Evolutionary conservation across 306 rosid species (phyloP).

Genomic region (Fragaria iinumae): DNA sequence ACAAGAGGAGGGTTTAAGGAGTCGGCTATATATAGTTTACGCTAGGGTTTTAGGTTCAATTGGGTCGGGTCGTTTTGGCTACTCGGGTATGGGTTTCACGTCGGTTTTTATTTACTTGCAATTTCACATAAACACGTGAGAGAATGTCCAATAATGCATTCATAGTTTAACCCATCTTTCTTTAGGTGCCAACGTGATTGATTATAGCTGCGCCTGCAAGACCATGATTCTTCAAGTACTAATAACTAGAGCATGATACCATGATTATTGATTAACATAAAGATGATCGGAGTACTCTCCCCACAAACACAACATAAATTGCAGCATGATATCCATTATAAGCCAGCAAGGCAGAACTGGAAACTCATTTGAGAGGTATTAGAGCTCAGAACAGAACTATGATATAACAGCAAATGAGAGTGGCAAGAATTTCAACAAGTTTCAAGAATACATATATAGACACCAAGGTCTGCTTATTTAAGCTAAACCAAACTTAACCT

Average conservation of each 20-base stretch:
- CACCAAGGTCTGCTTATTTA: conserved; percentile 11
- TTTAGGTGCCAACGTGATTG: neutral
- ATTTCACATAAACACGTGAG: neutral
- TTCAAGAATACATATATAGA: neutral
- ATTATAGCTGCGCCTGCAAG: neutral
- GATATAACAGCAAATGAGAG: neutral
- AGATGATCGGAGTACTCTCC: neutral
- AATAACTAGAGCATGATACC: too few relatives aligned
- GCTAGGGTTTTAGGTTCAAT: too few relatives aligned
- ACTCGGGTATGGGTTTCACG: too few relatives aligned
- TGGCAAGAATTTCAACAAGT: neutral
- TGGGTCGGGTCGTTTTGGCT: too few relatives aligned
- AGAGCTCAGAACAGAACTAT: neutral
- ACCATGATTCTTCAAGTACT: neutral
- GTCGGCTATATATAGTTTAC: too few relatives aligned
- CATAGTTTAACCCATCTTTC: neutral
- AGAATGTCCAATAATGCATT: neutral
- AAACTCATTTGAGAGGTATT: neutral
- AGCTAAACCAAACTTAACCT: neutral
- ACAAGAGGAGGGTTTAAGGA: neutral
- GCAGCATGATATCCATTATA: too few relatives aligned
- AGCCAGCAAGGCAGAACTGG: neutral
- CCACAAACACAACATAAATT: neutral
- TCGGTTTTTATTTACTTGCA: neutral
- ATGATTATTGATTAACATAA: neutral